These are phyloP conservation scores for Candida pini DNA, from an alignment of 805 yeast genomes.

Conservation along the genomic window DNA sequence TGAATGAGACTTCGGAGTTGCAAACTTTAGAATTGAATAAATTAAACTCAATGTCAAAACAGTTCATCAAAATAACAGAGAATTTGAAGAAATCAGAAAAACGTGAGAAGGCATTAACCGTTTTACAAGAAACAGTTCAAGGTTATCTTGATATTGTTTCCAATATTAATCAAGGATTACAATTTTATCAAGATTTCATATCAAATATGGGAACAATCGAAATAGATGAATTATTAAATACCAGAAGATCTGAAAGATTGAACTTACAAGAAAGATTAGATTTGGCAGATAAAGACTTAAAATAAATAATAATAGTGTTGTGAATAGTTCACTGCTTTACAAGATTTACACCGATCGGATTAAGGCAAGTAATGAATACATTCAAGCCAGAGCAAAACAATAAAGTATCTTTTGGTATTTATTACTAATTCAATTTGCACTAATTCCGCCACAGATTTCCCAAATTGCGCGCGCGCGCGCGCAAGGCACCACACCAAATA, in stretches of 20 bases:
- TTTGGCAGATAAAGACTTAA: conserved; percentile 1
- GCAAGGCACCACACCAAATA: no score
- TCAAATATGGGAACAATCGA: conserved; percentile 35
- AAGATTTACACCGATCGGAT: not conserved
- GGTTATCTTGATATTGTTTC: conserved; percentile 50
- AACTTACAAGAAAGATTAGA: conserved; percentile 34
- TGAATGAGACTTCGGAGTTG: conserved; percentile 34
- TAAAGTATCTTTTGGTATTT: no score
- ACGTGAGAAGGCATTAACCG: conserved; percentile 46
- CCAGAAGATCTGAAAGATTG: conserved; percentile 47
- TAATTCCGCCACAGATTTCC: no score
- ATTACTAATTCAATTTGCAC: no score
- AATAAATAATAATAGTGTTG: not conserved
- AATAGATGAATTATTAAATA: conserved; percentile 30
- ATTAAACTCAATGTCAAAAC: conserved; percentile 32
- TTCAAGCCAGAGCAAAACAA: not conserved
- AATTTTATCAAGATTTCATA: conserved; percentile 63
- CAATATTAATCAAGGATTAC: conserved; percentile 62
- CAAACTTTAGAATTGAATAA: conserved; percentile 30
- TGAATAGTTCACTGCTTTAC: not conserved
- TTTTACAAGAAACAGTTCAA: conserved; percentile 43
- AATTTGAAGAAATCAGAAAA: conserved; percentile 25
- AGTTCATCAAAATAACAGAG: conserved; percentile 31
- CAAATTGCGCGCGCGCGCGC: not conserved
- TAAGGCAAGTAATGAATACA: not conserved